These are phyloP conservation scores for Trapa incisa DNA, from an alignment of 345 rosid genomes.

Conservation along the genomic window DNA sequence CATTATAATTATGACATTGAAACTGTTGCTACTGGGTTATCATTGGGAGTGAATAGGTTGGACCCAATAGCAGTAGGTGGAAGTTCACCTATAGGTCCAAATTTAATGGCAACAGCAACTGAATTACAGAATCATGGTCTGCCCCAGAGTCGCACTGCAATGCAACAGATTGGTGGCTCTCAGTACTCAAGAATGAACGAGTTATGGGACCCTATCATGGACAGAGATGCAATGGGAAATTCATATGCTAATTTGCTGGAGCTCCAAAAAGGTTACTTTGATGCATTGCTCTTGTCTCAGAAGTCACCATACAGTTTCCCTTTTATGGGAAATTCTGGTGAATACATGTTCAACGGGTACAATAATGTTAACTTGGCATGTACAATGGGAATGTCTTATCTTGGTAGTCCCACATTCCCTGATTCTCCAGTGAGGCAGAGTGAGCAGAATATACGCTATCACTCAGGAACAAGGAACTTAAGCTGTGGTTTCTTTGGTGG, in stretches of 20 bases:
- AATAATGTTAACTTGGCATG: conserved; percentile 36
- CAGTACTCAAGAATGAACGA: conserved; percentile 41
- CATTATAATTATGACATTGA: conserved; percentile 37
- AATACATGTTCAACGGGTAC: conserved; percentile 26
- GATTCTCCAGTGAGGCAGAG: conserved; percentile 40
- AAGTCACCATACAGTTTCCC: conserved; percentile 41
- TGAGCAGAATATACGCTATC: conserved; percentile 35
- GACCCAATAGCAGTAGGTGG: conserved; percentile 31
- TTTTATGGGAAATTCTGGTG: conserved; percentile 33
- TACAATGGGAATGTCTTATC: conserved; percentile 44
- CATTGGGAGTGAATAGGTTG: conserved; percentile 34
- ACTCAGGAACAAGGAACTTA: conserved; percentile 39
- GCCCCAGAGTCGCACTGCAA: conserved; percentile 27
- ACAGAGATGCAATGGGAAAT: conserved; percentile 29
- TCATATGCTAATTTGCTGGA: conserved; percentile 40
- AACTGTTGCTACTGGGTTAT: conserved; percentile 38
- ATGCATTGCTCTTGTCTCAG: conserved; percentile 28
- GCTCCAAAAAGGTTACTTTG: conserved; percentile 46
- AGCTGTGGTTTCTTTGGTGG: conserved; percentile 40
- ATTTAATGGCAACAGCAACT: conserved; percentile 30
- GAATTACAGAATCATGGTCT: conserved; percentile 33
- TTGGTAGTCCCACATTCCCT: conserved; percentile 37
- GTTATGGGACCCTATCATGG: conserved; percentile 31
- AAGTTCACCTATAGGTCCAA: conserved; percentile 24
- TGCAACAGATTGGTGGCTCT: conserved; percentile 31